phyloP scores from a whole-genome alignment of 169 alveolate species.

The Plasmodium adleri region DNA sequence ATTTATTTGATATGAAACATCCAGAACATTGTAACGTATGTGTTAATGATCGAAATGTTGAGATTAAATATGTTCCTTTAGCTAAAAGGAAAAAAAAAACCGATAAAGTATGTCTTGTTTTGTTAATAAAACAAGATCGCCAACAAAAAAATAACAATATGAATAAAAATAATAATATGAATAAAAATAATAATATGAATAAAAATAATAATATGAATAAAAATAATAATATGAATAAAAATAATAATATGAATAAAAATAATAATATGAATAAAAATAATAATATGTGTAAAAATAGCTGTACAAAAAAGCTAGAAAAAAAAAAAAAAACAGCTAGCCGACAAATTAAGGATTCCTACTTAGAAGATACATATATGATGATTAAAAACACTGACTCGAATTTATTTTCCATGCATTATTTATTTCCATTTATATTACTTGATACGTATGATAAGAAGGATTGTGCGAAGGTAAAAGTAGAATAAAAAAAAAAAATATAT shows the following conservation, averaged over 20 bases:
- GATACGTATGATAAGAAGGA: constrained; percentile 22
- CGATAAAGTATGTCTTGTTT: constrained; percentile 46
- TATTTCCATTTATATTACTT: constrained; percentile 63
- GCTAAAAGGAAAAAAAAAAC: constrained; percentile 46
- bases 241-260: not conserved
- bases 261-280: not conserved
- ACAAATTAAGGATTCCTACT: not conserved
- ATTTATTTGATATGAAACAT: constrained; percentile 14
- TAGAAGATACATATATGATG: constrained; percentile 51
- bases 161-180: not conserved
- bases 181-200: not conserved
- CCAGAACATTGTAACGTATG: constrained; percentile 45
- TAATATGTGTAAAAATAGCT: not conserved
- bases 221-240: not conserved
- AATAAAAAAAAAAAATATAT: not conserved
- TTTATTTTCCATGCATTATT: constrained; percentile 67
- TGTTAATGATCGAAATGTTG: constrained; percentile 57
- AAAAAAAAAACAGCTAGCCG: constrained; percentile 9
- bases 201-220: not conserved
- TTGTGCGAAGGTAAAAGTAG: constrained; percentile 9
- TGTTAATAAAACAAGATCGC: constrained; percentile 19
- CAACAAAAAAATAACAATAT: not conserved
- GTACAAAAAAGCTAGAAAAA: constrained; percentile 4
- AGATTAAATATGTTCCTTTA: constrained; percentile 55
- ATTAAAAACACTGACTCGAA: constrained; percentile 54